Base-by-base conservation (phyloP, 2,329 filamentous ascomycete genomes). In the Fusarium cicatricum region DNA sequence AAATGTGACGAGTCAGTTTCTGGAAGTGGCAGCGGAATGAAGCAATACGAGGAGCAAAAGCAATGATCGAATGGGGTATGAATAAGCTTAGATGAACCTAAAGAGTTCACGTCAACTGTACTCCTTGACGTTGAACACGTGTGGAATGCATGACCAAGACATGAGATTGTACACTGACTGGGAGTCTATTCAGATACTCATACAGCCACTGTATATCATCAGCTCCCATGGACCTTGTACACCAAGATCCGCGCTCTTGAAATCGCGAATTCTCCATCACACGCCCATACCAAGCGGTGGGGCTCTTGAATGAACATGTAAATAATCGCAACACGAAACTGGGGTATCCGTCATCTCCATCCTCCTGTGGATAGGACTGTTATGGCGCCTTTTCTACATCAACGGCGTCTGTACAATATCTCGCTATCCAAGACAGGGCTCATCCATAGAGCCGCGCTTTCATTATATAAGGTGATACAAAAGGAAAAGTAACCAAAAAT, bases 281-380 rank as follows among this genome's bases (percentile, higher is more conserved):
- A 41, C 19, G 43, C 44, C 9, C 34, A 38, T 21, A 7, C 16
- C 36, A 16, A 34, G 19, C 37, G 28, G 19, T n/a, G 41, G 15
- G 26, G 37, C 46, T 39, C 33, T 31, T 16, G 40, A 29, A 53
- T 51, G 38, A 52, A 39, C 44, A 40, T 41, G 21, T 16, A 48
- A 56, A 37, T 43, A n/a, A 55, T 14, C 36, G 16, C 45, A n/a
- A 34, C 42, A 46, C 45, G 55, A 58, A 46, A 37, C 36, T 46
- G 43, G 60, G 60, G 60, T 64, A 64, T 64, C 54, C 61, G 36
- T 59, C 39, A 37, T 47, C 34, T 41, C 42, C 43, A 31, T 48
- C 53, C 16, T 33, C 26, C 31, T 39, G 29, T 31, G 15, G 21
- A 34, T 63, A 51, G 49, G 19, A 40, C 36, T 50, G 41, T 41